Conservation (phyloP, 371 early-diverging fungal genomes). For the Saksenaea vasiformis region DNA sequence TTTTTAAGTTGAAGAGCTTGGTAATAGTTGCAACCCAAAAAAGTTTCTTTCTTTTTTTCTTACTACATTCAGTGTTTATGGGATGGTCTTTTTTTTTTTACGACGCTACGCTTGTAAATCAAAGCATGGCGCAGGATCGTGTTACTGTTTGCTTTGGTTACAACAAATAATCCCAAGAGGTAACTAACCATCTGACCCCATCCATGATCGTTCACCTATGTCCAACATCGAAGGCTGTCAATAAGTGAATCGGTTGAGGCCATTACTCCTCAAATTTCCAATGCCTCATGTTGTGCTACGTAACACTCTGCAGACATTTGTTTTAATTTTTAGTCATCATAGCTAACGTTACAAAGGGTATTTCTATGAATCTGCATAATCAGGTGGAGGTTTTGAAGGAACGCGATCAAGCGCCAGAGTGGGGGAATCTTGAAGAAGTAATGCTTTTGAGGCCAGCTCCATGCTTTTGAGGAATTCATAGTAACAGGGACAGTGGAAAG, state of each 20-base stretch:
- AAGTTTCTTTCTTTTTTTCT: too few relatives aligned
- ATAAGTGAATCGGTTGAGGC: neutral
- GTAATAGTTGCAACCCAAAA: too few relatives aligned
- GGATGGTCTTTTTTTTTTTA: neutral
- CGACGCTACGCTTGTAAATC: neutral
- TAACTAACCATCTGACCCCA: neutral
- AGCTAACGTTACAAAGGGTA: conserved; percentile 7
- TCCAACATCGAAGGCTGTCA: conserved; percentile 1
- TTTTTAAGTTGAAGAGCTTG: neutral
- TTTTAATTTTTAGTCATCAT: neutral
- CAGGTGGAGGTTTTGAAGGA: conserved; percentile 48
- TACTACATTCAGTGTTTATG: neutral
- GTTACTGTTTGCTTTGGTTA: neutral
- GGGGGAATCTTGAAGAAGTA: conserved; percentile 15
- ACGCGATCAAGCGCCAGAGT: conserved; percentile 30
- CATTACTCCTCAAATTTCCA: neutral
- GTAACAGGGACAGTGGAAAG: conserved; percentile 40
- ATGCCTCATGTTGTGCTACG: conserved; percentile 4
- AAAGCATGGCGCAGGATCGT: neutral
- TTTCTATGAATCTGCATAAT: conserved; percentile 28
- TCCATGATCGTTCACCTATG: neutral
- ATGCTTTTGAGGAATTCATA: conserved; percentile 40
- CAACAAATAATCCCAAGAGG: neutral
- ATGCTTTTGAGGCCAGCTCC: conserved; percentile 42
- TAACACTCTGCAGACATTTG: neutral